These are phyloP conservation scores for Plantago coronopus DNA, from an alignment of 305 asterid species.

Conservation along the genomic window DNA sequence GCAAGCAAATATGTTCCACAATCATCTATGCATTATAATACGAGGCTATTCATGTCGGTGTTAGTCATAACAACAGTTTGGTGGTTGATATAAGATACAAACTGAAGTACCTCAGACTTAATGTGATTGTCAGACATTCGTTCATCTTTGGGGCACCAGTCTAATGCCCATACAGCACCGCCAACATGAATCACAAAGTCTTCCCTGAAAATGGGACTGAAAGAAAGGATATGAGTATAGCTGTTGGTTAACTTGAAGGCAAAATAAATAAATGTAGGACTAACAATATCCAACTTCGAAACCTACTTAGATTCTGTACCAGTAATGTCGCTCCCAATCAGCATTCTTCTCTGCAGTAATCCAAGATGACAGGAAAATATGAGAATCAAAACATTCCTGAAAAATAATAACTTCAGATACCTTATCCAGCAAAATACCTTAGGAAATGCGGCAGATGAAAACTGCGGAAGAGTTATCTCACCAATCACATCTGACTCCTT, in stretches of 20 bases:
- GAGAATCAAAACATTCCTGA: background rate
- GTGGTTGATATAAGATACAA: conserved; percentile 4
- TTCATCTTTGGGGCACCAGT: conserved; percentile 83
- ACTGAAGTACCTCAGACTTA: conserved; percentile 55
- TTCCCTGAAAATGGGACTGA: conserved; percentile 44
- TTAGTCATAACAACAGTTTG: conserved; percentile 1
- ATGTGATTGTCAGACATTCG: conserved; percentile 33
- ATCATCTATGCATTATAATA: conserved; percentile 1
- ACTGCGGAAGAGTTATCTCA: conserved; percentile 56
- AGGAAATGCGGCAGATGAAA: conserved; percentile 78
- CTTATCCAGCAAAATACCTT: conserved; percentile 40
- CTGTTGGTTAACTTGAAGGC: conserved; percentile 6
- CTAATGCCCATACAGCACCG: conserved; percentile 87
- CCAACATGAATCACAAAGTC: conserved; percentile 82
- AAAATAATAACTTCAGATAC: background rate
- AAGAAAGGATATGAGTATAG: conserved; percentile 13
- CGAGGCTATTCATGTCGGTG: conserved; percentile 1
- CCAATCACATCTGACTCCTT: conserved; percentile 51
- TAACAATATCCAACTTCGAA: conserved; percentile 18
- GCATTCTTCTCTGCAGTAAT: conserved; percentile 34
- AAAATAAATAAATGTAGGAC: conserved; percentile 7
- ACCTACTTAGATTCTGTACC: conserved; percentile 40
- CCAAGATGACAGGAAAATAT: conserved; percentile 5
- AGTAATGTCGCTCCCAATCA: conserved; percentile 22
- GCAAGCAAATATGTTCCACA: background rate